phyloP scores from a whole-genome alignment of 2,329 filamentous ascomycete species.

The Neonectria coccinea region DNA sequence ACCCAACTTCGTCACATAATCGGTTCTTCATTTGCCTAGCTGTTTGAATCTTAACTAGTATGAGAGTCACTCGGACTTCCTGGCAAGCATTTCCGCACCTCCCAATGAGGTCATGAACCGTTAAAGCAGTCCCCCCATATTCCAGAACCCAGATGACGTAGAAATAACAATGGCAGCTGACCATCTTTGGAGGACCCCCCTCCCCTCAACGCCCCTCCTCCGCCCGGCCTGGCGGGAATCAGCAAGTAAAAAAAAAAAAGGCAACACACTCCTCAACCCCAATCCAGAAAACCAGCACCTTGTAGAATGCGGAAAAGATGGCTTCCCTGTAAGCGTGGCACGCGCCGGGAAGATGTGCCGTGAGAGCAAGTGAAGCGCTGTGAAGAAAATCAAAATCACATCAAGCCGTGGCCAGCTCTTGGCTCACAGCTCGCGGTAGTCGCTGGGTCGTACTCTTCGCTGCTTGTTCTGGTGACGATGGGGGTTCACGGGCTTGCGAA shows the following conservation, averaged over 20 bases:
- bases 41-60: slow-evolving; percentile 19
- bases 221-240: slow-evolving; percentile 31
- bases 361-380: background rate
- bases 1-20: slow-evolving; percentile 28
- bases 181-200: slow-evolving; percentile 15
- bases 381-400: slow-evolving; percentile 16
- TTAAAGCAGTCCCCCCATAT: slow-evolving; percentile 8
- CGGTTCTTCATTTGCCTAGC: slow-evolving; percentile 33
- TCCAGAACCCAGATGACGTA: slow-evolving; percentile 17
- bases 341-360: background rate
- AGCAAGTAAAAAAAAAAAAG: slow-evolving; percentile 29
- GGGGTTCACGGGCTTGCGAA: slow-evolving; percentile 94
- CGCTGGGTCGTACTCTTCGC: slow-evolving; percentile 83
- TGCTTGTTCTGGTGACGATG: slow-evolving; percentile 88
- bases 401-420: slow-evolving; percentile 3
- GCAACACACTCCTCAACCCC: slow-evolving; percentile 19
- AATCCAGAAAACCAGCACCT: slow-evolving; percentile 23
- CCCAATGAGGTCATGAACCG: slow-evolving; percentile 6
- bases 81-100: slow-evolving; percentile 13
- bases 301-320: slow-evolving; percentile 17
- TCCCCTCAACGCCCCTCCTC: slow-evolving; percentile 36
- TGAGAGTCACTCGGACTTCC: slow-evolving; percentile 8
- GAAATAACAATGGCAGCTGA: slow-evolving; percentile 29
- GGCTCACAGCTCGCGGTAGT: slow-evolving; percentile 83
- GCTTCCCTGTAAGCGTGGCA: slow-evolving; percentile 16